Conservation (phyloP, 2,329 filamentous ascomycete species). For the Cladosporium austrohemisphaericum region DNA sequence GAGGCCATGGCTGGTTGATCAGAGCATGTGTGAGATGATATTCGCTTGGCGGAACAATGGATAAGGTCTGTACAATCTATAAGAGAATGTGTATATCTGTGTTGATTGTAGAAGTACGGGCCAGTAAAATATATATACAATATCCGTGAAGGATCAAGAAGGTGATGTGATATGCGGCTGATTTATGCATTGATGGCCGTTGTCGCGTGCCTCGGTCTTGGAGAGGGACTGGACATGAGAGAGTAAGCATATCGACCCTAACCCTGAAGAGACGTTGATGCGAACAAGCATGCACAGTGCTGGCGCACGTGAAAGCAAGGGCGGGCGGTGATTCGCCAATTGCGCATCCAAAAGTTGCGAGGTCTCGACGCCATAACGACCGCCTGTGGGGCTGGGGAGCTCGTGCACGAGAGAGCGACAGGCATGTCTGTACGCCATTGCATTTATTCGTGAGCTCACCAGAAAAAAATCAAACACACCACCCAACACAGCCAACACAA, state of each 20-base stretch:
- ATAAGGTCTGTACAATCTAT: neutral
- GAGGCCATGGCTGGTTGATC: neutral
- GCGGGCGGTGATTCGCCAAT: slow-evolving; percentile 5
- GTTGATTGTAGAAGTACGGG: no score
- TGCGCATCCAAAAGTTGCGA: neutral
- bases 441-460: slow-evolving; percentile 5
- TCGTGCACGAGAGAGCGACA: neutral
- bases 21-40: neutral
- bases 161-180: neutral
- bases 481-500: neutral
- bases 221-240: neutral
- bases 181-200: neutral
- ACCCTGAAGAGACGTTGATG: no score
- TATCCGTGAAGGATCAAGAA: neutral
- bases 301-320: slow-evolving; percentile 1
- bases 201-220: slow-evolving; percentile 8
- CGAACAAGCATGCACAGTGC: no score
- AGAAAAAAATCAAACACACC: neutral
- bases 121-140: neutral
- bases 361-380: neutral
- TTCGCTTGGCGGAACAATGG: neutral
- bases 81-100: neutral
- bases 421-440: slow-evolving; percentile 1
- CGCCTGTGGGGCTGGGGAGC: slow-evolving; percentile 8
- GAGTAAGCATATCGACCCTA: no score